Conservation (phyloP, 306 rosid genomes). For the Glycine tomentella region DNA sequence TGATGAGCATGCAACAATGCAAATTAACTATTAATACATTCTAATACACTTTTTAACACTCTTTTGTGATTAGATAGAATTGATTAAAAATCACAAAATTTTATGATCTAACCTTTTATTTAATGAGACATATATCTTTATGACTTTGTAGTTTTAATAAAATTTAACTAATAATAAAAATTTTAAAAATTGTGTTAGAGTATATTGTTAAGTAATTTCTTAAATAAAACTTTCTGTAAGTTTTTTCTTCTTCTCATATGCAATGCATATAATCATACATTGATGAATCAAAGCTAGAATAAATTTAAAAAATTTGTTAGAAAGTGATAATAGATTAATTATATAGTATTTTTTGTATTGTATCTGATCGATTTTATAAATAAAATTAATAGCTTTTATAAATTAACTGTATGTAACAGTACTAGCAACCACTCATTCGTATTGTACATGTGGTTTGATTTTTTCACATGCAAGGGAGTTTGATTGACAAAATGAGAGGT, state of each 20-base stretch:
- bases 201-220: too few relatives aligned
- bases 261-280: neutral
- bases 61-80: neutral
- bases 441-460: neutral
- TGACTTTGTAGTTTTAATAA: neutral
- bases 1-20: neutral
- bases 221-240: too few relatives aligned
- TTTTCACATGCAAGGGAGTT: constrained; percentile 37
- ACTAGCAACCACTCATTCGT: neutral
- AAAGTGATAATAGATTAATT: neutral
- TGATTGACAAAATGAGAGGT: constrained; percentile 23
- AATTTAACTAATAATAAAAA: neutral
- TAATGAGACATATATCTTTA: too few relatives aligned
- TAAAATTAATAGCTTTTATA: too few relatives aligned
- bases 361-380: too few relatives aligned
- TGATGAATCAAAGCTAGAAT: neutral
- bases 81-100: too few relatives aligned
- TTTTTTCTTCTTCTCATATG: neutral
- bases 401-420: too few relatives aligned
- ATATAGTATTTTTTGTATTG: too few relatives aligned
- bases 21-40: neutral
- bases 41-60: too few relatives aligned
- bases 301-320: constrained; percentile 10
- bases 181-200: too few relatives aligned
- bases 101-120: too few relatives aligned